Conservation (phyloP, 805 yeast genomes). For the Wickerhamomyces kurtzmanii region DNA sequence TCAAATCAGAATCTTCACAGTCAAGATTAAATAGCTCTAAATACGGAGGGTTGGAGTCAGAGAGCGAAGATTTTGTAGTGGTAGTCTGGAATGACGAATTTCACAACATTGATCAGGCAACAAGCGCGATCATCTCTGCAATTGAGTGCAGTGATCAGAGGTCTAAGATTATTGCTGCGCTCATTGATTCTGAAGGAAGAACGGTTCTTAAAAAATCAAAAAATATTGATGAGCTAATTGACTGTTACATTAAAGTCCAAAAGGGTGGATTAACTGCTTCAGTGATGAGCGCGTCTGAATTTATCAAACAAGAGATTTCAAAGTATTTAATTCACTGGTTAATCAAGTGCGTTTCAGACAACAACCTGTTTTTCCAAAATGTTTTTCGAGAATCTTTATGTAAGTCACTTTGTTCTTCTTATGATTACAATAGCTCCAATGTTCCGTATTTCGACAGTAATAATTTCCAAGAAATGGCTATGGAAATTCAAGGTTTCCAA, state of each 20-base stretch:
- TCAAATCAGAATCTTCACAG: no score
- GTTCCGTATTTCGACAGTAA: no score
- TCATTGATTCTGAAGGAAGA: constrained; percentile 41
- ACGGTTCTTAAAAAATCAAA: constrained; percentile 30
- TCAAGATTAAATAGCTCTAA: no score
- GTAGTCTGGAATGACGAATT: constrained; percentile 74
- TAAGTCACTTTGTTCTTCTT: constrained; percentile 26
- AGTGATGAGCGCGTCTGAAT: constrained; percentile 40
- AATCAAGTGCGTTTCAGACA: constrained; percentile 25
- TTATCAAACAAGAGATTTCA: constrained; percentile 35
- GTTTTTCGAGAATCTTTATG: constrained; percentile 31
- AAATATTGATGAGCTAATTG: constrained; percentile 15
- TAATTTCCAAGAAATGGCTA: no score
- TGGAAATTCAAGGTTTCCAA: no score
- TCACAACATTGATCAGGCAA: constrained; percentile 52
- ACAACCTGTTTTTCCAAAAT: constrained; percentile 26
- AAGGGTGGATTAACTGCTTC: constrained; percentile 46
- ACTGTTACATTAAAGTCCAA: constrained; percentile 29
- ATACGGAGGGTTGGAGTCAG: not conserved
- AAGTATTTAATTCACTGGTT: constrained; percentile 43
- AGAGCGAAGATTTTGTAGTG: constrained; percentile 29
- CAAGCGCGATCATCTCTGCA: constrained; percentile 30
- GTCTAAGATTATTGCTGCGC: constrained; percentile 28
- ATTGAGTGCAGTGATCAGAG: constrained; percentile 14
- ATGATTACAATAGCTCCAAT: no score